These are phyloP conservation scores for Thalassiosira hispida DNA, from an alignment of 352 stramenopile species.

Conservation along the genomic window DNA sequence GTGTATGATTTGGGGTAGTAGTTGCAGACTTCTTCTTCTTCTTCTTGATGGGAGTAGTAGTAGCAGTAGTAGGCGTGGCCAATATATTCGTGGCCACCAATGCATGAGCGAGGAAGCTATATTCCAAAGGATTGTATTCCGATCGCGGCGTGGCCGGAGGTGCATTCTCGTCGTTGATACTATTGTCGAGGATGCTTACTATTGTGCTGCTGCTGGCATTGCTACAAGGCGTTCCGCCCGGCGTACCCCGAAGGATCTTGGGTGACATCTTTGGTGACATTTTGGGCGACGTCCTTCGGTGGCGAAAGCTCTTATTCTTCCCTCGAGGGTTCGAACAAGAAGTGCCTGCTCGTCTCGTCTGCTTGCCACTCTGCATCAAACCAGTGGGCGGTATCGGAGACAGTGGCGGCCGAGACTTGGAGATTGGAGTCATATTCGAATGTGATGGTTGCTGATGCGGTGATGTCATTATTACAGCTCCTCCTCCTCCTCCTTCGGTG, in stretches of 20 bases:
- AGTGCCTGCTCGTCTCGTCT: not conserved
- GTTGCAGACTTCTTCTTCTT: not conserved
- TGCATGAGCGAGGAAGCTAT: constrained; percentile 30
- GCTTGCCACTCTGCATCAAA: not conserved
- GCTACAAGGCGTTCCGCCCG: not conserved
- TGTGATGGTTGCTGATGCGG: not conserved
- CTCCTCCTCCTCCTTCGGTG: not conserved
- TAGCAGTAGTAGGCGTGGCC: constrained; percentile 5
- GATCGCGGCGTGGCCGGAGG: not conserved
- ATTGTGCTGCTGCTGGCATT: not conserved
- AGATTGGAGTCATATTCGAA: not conserved
- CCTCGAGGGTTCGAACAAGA: constrained; percentile 1
- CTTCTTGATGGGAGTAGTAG: not conserved
- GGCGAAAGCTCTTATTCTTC: not conserved
- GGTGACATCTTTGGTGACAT: constrained; percentile 7
- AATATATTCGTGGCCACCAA: constrained; percentile 46
- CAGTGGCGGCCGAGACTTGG: constrained; percentile 5
- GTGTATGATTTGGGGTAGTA: not conserved
- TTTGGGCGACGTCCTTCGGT: not conserved
- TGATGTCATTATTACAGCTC: not conserved
- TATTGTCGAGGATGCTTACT: not conserved
- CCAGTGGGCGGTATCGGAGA: constrained; percentile 2
- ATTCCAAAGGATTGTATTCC: constrained; percentile 2
- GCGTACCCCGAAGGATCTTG: constrained; percentile 8
- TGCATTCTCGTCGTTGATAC: not conserved